Percentiles rank a stretch among this genome's conserved stretches.
Conservation (phyloP, 192 early-diverging fungal species). For the Chytriomyces hyalinus region DNA sequence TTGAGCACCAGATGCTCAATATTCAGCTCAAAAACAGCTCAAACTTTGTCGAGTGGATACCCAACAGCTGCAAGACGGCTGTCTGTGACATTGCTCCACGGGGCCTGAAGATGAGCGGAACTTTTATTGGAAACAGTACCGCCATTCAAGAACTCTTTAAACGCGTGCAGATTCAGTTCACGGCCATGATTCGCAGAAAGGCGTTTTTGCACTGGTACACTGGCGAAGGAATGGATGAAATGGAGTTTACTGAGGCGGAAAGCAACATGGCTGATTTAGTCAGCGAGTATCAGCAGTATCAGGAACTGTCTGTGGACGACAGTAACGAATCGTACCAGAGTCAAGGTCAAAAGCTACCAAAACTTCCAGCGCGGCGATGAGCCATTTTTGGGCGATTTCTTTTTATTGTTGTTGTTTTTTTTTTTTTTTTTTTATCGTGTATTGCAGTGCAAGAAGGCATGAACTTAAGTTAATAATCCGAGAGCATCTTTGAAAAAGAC, state of each 20-base stretch:
- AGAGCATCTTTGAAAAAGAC: background rate
- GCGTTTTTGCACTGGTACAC: conserved; percentile 98
- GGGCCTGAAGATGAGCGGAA: conserved; percentile 89
- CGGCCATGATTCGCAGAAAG: conserved; percentile 89
- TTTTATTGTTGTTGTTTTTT: background rate
- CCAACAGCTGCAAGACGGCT: conserved; percentile 94
- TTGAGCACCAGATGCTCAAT: conserved; percentile 97
- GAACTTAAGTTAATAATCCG: background rate
- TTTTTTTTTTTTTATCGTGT: background rate
- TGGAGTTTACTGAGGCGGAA: conserved; percentile 94
- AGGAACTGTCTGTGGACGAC: conserved; percentile 62
- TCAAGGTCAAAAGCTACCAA: background rate
- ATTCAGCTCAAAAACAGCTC: conserved; percentile 96
- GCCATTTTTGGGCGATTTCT: background rate
- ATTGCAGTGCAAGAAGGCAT: background rate
- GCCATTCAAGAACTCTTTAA: conserved; percentile 93
- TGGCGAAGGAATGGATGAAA: conserved; percentile 94
- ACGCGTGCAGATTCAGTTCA: conserved; percentile 89
- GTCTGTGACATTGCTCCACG: conserved; percentile 90
- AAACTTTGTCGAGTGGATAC: conserved; percentile 99
- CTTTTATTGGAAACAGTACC: conserved; percentile 92
- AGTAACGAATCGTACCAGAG: conserved; percentile 45
- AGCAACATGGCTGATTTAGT: conserved; percentile 99
- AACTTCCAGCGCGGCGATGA: background rate
- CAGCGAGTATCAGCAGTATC: conserved; percentile 94